phyloP scores from a whole-genome alignment of 1,284 basidiomycete species.

The Irpex sp. region DNA sequence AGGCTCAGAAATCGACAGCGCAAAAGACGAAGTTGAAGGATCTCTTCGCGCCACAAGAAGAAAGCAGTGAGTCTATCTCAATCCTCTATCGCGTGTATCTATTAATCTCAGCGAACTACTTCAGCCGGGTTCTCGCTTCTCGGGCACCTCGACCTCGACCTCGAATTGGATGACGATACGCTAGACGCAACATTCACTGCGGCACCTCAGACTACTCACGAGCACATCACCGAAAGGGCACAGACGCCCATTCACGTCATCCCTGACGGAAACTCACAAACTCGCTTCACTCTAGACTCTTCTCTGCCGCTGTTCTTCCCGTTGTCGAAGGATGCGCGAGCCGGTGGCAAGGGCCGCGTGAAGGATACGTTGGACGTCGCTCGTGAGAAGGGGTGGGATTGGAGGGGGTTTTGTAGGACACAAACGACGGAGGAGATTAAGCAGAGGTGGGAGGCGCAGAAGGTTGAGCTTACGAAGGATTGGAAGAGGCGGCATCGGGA shows the following conservation, averaged over 20 bases:
- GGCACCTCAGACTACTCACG: background rate
- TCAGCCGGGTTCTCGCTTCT: conserved; percentile 61
- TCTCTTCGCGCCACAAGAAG: conserved; percentile 63
- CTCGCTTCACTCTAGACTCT: conserved; percentile 40
- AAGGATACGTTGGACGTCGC: conserved; percentile 42
- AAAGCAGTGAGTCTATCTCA: conserved; percentile 44
- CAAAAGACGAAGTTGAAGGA: conserved; percentile 50
- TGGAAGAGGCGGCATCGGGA: conserved; percentile 82
- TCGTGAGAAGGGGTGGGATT: conserved; percentile 31
- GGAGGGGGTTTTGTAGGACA: conserved; percentile 45
- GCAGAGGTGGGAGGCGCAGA: conserved; percentile 67
- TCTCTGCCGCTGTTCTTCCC: conserved; percentile 66
- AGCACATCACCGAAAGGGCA: too few relatives aligned
- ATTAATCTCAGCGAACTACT: background rate
- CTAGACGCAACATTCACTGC: conserved; percentile 26
- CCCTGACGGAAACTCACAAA: conserved; percentile 5
- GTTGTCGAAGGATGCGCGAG: conserved; percentile 19
- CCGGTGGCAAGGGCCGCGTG: conserved; percentile 13
- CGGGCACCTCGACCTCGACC: conserved; percentile 53
- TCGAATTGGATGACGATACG: conserved; percentile 56
- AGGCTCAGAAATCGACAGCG: background rate
- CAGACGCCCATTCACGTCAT: background rate
- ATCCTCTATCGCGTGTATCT: background rate
- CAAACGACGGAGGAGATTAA: conserved; percentile 61
- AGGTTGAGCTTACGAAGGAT: conserved; percentile 67